Evolutionary conservation across 139 green algal species (phyloP), one percentile per base, ranked within the genome.

Genomic region (Yamagishiella unicocca): DNA sequence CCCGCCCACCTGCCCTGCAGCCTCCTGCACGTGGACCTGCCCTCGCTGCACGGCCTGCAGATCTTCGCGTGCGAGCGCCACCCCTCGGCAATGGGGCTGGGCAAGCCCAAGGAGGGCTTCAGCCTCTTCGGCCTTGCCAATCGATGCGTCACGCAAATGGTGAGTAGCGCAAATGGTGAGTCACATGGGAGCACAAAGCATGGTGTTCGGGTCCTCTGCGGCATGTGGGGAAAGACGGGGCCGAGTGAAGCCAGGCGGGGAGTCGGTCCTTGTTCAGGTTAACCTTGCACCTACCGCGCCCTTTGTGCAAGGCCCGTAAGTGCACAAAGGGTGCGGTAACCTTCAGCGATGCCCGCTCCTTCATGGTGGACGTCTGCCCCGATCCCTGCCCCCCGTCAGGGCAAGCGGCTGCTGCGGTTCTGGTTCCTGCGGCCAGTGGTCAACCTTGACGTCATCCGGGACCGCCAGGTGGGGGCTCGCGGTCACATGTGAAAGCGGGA

Each of bases 91-190:
- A 99, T 99, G 97, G 96, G 96, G 54, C 95, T 99, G 14, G 96
- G 96, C 72, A 91, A 87, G 27, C 67, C 93, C 61, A 98, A 99
- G 85, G 96, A 99, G 91, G 96, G 97, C n/a, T 96, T 97, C 92
- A 95, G 86, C 38, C 81, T 99, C 24, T 99, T 94, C 83, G 92
- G 92, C 76, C 73, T 97, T 78, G 73, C 98, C 5, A 92, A 97
- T 86, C 79, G 85, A 19, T 97, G 94, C 87, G 88, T 95, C 17
- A 95, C 90, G 38, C 72, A 75, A 43, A 92, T 92, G 88, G 93
- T 94, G 54, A 12, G 71, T 29, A 6, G 58, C 17, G 17, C 12
- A 58, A 17, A 17, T 12, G 43, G 27, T 22, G 40, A 82, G n/a
- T n/a, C n/a, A n/a, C n/a, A n/a, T n/a, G n/a, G n/a, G n/a, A n/a